These are phyloP conservation scores for Blastocystis sp. DNA, from an alignment of 352 stramenopile genomes.

Conservation along the genomic window DNA sequence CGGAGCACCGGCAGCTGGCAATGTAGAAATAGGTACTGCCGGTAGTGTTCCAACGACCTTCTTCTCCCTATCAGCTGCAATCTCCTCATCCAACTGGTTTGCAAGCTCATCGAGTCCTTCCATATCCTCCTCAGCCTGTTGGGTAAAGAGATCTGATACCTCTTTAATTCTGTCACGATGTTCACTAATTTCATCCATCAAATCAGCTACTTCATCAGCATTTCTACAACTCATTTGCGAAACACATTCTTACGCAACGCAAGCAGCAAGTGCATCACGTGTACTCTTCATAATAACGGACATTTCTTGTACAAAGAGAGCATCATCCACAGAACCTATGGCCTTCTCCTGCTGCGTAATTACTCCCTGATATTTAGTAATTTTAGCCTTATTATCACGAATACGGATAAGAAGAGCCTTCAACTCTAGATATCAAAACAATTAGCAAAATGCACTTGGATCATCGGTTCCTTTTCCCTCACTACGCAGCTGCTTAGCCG, in stretches of 20 bases:
- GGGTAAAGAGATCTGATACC: not conserved
- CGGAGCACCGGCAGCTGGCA: not conserved
- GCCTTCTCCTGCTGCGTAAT: not conserved
- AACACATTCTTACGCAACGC: not conserved
- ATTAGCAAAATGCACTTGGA: not conserved
- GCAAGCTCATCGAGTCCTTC: not conserved
- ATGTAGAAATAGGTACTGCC: not conserved
- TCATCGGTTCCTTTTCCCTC: not conserved
- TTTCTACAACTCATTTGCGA: not conserved
- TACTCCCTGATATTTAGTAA: not conserved
- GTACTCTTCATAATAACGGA: not conserved
- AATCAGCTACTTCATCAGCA: constrained; percentile 4
- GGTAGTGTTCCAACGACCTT: not conserved
- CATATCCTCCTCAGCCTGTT: not conserved
- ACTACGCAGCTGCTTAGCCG: not conserved
- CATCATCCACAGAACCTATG: not conserved
- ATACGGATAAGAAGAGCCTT: not conserved
- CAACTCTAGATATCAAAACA: not conserved
- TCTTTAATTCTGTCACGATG: not conserved
- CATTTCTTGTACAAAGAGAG: constrained; percentile 41
- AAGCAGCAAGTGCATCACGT: not conserved
- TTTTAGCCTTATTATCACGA: not conserved
- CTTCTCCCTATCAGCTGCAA: not conserved
- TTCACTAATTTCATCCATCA: constrained; percentile 50
- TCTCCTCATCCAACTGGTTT: not conserved